Evolutionary conservation across 2,329 filamentous ascomycete genomes (phyloP).

Genomic region (Scedosporium boydii): DNA sequence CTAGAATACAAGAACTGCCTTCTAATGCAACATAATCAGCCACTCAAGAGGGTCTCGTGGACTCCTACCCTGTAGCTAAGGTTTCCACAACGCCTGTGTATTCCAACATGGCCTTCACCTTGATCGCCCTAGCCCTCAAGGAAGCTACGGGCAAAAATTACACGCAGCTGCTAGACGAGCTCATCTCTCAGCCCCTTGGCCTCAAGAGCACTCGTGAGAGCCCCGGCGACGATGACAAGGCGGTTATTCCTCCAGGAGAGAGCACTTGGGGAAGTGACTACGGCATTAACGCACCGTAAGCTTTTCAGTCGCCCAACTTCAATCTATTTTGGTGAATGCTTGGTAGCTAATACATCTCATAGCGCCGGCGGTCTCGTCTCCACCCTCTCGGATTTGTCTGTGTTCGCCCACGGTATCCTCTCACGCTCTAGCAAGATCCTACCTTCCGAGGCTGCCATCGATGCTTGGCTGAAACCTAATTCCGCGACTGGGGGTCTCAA

Average conservation of each 20-base stretch:
- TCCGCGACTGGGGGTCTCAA: conserved; percentile 19
- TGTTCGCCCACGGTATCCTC: conserved; percentile 19
- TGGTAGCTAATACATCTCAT: not conserved
- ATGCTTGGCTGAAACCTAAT: conserved; percentile 25
- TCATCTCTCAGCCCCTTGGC: conserved; percentile 11
- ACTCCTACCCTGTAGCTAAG: conserved; percentile 17
- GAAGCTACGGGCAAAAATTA: conserved; percentile 19
- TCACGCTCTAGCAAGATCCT: conserved; percentile 15
- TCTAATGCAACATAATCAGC: conserved; percentile 13
- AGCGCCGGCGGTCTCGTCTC: conserved; percentile 26
- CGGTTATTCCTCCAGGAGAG: conserved; percentile 22
- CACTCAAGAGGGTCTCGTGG: conserved; percentile 21
- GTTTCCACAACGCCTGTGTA: conserved; percentile 20
- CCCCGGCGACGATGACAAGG: conserved; percentile 19
- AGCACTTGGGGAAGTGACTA: conserved; percentile 25
- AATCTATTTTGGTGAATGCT: not conserved
- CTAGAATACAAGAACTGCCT: not conserved
- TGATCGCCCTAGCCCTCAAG: conserved; percentile 25
- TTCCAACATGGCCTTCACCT: conserved; percentile 29
- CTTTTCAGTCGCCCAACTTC: conserved; percentile 1
- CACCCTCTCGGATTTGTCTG: conserved; percentile 21
- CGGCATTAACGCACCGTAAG: conserved; percentile 21
- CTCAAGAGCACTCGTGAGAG: conserved; percentile 15
- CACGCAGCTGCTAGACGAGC: conserved; percentile 14
- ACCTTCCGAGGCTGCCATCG: conserved; percentile 13